Base-by-base conservation (phyloP, 2,329 filamentous ascomycete genomes). In the Pseudogymnoascus sp. region DNA sequence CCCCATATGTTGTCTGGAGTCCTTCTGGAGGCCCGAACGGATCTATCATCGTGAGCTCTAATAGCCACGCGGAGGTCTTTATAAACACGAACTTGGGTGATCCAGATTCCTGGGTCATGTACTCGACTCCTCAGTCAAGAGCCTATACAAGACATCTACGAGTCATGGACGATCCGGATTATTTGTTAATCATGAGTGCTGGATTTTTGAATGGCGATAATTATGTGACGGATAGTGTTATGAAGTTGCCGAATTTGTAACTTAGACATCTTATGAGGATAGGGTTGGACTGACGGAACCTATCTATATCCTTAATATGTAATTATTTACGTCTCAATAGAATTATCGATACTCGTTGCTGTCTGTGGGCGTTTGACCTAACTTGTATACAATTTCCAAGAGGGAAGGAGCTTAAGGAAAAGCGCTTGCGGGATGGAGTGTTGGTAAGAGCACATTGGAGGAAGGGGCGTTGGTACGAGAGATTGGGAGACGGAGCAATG, bases 1-100 rank as follows among this genome's bases (percentile, higher is more conserved):
- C 76, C 1, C 81, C 81, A 0, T 83, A 83, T 65, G 76, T 80
- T 0, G 78, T 81, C 2, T 83, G 80, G 80, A 80, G 75, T 5
- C 72, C 77, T 0, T 75, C 75, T 3, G 80, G 80, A 11, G 76
- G 75, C 16, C 62, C 38, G 3, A 73, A 78, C 61, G 81, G 81
- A 1, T 83, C 79, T 0, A 76, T 83, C 60, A 77, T 81, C 10
- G 79, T 80, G 8, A 75, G 72, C 65, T 62, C 59, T 10, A 64
- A 62, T 45, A 63, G 61, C 39, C 55, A 60, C 19, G 8, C 61
- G 7, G 41, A 63, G 61, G 43, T 63, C 26, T 63, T 63, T 21
- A 38, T 63, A n/a, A 63, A 63, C 39, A 61, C 61, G 16, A 61
- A 63, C 26, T 31, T 63, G 14, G 61, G 61, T n/a, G 61, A 45